Conservation (phyloP, 352 stramenopile species). For the Pythium periplocum region DNA sequence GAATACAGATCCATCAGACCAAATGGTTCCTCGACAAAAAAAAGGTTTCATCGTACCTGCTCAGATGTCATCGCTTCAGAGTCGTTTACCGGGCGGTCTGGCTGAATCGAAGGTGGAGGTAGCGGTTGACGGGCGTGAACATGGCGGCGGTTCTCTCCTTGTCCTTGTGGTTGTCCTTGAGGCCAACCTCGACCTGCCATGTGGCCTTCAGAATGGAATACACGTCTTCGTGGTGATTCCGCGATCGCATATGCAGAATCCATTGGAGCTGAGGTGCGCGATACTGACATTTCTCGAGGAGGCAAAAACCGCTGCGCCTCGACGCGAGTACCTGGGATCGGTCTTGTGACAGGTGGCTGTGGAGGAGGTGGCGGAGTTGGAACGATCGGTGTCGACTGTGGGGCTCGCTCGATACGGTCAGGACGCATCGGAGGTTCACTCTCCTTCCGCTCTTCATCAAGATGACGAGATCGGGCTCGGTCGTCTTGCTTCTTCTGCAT, state of each 20-base stretch:
- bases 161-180: no score
- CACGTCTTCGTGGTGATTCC: slow-evolving; percentile 15
- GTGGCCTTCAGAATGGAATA: slow-evolving; percentile 7
- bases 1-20: not conserved
- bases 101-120: not conserved
- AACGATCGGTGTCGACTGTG: not conserved
- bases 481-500: slow-evolving; percentile 54
- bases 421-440: not conserved
- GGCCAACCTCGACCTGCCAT: no score
- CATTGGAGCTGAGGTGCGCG: no score
- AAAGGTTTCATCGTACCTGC: slow-evolving; percentile 3
- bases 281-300: no score
- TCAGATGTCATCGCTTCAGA: slow-evolving; percentile 11
- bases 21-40: not conserved
- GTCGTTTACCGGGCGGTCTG: not conserved
- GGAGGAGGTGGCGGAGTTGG: not conserved
- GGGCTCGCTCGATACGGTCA: not conserved
- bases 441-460: slow-evolving; percentile 19
- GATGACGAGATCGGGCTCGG: not conserved
- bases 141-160: no score
- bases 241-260: not conserved
- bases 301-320: no score
- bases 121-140: no score
- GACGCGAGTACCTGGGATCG: no score
- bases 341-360: no score